Evolutionary conservation across 2,329 filamentous ascomycete genomes (phyloP), one percentile per base, ranked within the genome.

Genomic region (Microdochium trichocladiopsis): DNA sequence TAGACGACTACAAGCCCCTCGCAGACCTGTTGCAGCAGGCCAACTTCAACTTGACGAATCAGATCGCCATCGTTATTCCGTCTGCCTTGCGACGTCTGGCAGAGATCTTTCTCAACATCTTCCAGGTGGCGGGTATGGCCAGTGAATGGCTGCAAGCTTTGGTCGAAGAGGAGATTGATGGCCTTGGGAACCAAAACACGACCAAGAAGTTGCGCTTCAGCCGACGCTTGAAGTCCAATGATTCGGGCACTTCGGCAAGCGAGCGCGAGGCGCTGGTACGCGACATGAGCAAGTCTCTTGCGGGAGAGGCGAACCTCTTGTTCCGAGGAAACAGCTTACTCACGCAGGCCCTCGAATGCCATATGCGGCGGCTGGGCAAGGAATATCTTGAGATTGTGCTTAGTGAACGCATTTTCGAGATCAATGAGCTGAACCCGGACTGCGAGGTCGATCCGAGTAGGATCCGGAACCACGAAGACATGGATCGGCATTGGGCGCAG

Each of bases 141-240:
- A 80, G 80, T 45, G 90, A 96, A 54, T 99, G 94, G 94, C 79
- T 99, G 22, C 94, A 90, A 76, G 86, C 90, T 2, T 75, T 99
- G 41, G 89, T 96, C 0, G 94, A 99, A 68, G 93, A 97, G 64
- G 94, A 99, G 68, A 97, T 99, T 53, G 94, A 97, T 63, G 93
- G 93, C 1, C 85, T 94, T 18, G 83, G 90, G 52, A 95, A 86
- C 63, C 91, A 96, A 60, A 83, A 84, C 14, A 83, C 87, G 1
- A 80, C 87, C 56, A 90, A 85, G 75, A 76, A 87, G 78, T 65
- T 84, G 76, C 79, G 88, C 3, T 91, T 88, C 68, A 88, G 80
- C 66, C 80, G 79, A 56, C 80, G 88, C 21, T 70, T 90, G 31
- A 85, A 83, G 51, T 90, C 87, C 1, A 86, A 82, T 58, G 87